Evolutionary conservation across 148 eudicot genomes (phyloP), one percentile per base, ranked within the genome.

Genomic region (Arbutus unedo): DNA sequence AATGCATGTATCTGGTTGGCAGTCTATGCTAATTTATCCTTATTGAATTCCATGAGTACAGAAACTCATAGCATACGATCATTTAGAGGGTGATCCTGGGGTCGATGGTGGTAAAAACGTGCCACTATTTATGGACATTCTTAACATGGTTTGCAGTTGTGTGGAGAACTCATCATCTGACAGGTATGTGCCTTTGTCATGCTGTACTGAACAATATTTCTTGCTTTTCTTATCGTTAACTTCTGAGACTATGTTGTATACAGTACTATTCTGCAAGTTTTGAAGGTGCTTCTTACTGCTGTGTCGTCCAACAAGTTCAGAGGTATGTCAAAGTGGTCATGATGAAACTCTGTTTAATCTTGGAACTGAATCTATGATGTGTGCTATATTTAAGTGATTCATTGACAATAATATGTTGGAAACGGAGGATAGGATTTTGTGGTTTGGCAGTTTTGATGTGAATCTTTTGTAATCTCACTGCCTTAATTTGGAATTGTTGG

Each of bases 41-140:
- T 51, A 59, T 88, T 80, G 49, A 54, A 48, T 77, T 84, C 82
- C 81, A 80, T 82, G 44, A 55, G 81, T 71, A 78, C 92, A 96
- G 99, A 96, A 96, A 92, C 99, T 96, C 83, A 94, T 96, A 86
- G 94, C 97, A 5, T 96, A 96, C 74, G 98, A 94, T 76, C 99
- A 96, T 88, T 89, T 96, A 83, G 99, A 96, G 88, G 98, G 99
- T 73, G 99, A 96, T 93, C 98, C 99, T 88, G 99, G 99, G 82
- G 85, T 96, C 70, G 99, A 96, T 77, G 94, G 92, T 80, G 99
- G 94, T 80, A 91, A 85, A 90, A 93, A 94, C 88, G 92, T 80
- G 18, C 88, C 87, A 75, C 80, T 94, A 47, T 91, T 96, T 82
- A 90, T 94, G 8, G 96, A 93, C 81, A 88, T 94, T 83, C 89